Evolutionary conservation across 2,329 filamentous ascomycete genomes (phyloP), one percentile per base, ranked within the genome.

Genomic region (Calonectria honghensis): DNA sequence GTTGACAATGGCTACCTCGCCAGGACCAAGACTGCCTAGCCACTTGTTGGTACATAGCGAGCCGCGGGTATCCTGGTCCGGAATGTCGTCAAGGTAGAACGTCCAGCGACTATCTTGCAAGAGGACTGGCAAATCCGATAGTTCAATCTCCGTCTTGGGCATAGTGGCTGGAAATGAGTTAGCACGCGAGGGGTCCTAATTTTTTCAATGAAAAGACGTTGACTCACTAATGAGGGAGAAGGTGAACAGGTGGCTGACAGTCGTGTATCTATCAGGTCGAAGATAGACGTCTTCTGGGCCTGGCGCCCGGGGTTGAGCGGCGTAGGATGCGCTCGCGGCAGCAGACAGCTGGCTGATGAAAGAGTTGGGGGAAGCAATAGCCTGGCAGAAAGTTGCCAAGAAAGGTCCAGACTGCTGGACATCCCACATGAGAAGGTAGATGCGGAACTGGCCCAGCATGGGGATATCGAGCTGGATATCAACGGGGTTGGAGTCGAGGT

Each of bases 401-500:
- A 94, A 94, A 1, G 86, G 85, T 69, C 86, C 86, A 4, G 89
- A 88, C 39, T 88, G 83, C 70, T 88, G 86, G 2, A 95, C 87
- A 79, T 94, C 89, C 80, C 90, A 91, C 75, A 92, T 90, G 74
- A 96, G 90, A 74, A 96, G 89, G 83, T 94, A 95, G 59, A 95
- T 90, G 64, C 93, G 90, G 86, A 96, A 96, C 81, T 96, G 94
- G 32, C 94, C 93, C 7, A 96, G 87, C 84, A 95, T 90, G 1
- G 94, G 94, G 57, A 96, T 94, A 80, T 96, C 94, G 7, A 95
- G 90, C 82, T 96, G 93, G 35, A 96, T 86, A 78, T 96, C 93
- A 52, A 96, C 91, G 0, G 94, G 94, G 79, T 96, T 96, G 4
- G 94, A 92, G 83, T 96, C 94, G 67, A 95, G 90, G 81, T 93